A percentile compares a stretch with the other conserved stretches of the same genome.
Conservation (phyloP, 2,329 filamentous ascomycete species). For the Graphilbum fragrans region DNA sequence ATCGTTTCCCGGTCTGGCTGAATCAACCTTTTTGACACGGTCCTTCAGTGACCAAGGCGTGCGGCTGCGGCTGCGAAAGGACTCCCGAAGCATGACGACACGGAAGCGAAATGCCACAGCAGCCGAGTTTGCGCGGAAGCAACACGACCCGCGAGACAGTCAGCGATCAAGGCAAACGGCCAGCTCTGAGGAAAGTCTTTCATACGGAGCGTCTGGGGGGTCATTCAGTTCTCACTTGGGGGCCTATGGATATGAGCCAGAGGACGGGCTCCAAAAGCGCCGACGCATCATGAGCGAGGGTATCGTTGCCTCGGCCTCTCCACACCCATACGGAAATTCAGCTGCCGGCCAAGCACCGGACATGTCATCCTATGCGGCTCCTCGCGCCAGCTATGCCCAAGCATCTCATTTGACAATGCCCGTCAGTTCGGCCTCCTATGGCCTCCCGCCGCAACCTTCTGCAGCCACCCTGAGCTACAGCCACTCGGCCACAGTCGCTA, state of each 20-base stretch:
- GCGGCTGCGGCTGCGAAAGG: conserved; percentile 69
- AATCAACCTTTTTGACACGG: conserved; percentile 64
- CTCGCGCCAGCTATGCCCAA: conserved; percentile 3
- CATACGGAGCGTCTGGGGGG: background rate
- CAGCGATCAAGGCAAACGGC: background rate
- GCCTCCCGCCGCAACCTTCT: background rate
- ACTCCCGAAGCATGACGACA: conserved; percentile 49
- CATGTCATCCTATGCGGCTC: conserved; percentile 2
- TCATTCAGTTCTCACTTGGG: conserved; percentile 2
- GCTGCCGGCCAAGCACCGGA: background rate
- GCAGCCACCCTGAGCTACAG: conserved; percentile 1
- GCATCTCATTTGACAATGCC: too few species aligned
- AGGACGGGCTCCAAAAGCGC: conserved; percentile 4
- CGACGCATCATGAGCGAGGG: conserved; percentile 6
- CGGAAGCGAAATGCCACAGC: conserved; percentile 28
- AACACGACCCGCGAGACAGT: conserved; percentile 5
- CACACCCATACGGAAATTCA: background rate
- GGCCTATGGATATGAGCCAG: conserved; percentile 6
- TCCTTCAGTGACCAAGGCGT: conserved; percentile 83
- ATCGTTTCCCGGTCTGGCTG: conserved; percentile 47
- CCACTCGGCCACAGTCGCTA: background rate
- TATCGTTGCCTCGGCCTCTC: background rate
- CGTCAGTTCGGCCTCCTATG: too few species aligned
- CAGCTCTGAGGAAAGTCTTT: conserved; percentile 4
- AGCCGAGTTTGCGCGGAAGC: conserved; percentile 13